phyloP scores from a whole-genome alignment of 768 basidiomycete species.

The Crassisporium funariophilum region DNA sequence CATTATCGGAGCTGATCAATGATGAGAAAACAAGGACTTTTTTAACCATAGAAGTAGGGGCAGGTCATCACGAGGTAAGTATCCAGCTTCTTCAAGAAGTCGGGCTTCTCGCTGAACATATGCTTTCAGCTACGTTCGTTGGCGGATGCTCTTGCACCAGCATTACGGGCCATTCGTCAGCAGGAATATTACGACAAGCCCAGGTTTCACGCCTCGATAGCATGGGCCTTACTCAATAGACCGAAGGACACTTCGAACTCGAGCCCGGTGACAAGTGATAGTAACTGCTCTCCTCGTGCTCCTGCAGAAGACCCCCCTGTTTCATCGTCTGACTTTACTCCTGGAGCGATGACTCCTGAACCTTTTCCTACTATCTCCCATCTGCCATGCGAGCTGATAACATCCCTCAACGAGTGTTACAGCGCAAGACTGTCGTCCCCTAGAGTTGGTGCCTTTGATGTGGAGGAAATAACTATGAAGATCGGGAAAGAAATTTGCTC shows the following conservation, averaged over 20 bases:
- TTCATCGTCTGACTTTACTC: constrained; percentile 13
- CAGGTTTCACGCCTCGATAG: constrained; percentile 87
- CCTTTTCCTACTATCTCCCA: constrained; percentile 50
- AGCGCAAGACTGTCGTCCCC: constrained; percentile 42
- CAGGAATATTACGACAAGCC: constrained; percentile 80
- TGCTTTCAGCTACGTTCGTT: constrained; percentile 56
- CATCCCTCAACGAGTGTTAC: constrained; percentile 51
- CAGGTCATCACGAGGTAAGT: constrained; percentile 75
- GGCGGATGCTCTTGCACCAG: constrained; percentile 56
- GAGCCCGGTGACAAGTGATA: constrained; percentile 14
- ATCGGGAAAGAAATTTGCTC: constrained; percentile 68
- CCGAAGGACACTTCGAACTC: constrained; percentile 6
- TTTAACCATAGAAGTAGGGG: constrained; percentile 79
- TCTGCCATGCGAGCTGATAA: constrained; percentile 52
- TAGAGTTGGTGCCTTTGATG: constrained; percentile 51
- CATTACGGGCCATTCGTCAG: constrained; percentile 63
- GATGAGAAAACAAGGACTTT: constrained; percentile 84
- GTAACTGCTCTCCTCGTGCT: constrained; percentile 16
- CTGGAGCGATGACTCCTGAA: constrained; percentile 10
- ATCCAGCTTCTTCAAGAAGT: constrained; percentile 2
- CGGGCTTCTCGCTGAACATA: constrained; percentile 4
- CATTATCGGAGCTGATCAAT: constrained; percentile 70
- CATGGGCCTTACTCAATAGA: constrained; percentile 74
- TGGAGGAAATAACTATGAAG: constrained; percentile 57
- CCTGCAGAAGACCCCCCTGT: constrained; percentile 13